phyloP scores from a whole-genome alignment of 1,284 basidiomycete species.

The Hemileia vastatrix region DNA sequence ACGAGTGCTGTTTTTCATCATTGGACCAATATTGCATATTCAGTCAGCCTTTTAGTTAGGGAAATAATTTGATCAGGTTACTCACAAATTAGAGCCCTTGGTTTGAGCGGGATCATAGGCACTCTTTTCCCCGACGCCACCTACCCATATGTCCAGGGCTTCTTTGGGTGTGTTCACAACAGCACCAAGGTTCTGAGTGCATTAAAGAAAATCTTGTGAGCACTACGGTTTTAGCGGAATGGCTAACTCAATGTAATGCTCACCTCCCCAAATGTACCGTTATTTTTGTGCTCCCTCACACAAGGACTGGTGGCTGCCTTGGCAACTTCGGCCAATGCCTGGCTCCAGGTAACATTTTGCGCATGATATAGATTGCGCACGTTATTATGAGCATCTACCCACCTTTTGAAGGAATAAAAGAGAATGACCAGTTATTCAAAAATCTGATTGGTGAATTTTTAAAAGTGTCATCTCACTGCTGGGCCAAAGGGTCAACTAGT shows the following conservation, averaged over 20 bases:
- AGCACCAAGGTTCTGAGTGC: constrained; percentile 14
- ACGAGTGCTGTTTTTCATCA: no score
- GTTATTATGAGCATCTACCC: constrained; percentile 11
- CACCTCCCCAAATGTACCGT: constrained; percentile 15
- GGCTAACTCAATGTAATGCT: not conserved
- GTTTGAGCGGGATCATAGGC: constrained; percentile 9
- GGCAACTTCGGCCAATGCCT: not conserved
- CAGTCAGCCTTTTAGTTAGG: no score
- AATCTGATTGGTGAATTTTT: no score
- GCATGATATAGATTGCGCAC: constrained; percentile 4
- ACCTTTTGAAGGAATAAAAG: no score
- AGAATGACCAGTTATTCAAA: no score
- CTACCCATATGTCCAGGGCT: constrained; percentile 6
- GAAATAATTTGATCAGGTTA: no score
- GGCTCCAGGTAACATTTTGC: constrained; percentile 3
- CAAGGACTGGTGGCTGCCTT: constrained; percentile 7
- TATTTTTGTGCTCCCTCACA: constrained; percentile 8
- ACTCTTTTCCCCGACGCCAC: constrained; percentile 11
- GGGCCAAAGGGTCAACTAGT: no score
- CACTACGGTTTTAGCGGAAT: no score
- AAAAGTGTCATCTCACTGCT: no score
- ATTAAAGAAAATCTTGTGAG: not conserved
- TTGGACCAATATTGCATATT: no score
- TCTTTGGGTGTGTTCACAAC: constrained; percentile 12
- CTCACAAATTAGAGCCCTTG: constrained; percentile 10